Conservation (phyloP, 768 basidiomycete genomes). For the Stropharia rugosoannulata region DNA sequence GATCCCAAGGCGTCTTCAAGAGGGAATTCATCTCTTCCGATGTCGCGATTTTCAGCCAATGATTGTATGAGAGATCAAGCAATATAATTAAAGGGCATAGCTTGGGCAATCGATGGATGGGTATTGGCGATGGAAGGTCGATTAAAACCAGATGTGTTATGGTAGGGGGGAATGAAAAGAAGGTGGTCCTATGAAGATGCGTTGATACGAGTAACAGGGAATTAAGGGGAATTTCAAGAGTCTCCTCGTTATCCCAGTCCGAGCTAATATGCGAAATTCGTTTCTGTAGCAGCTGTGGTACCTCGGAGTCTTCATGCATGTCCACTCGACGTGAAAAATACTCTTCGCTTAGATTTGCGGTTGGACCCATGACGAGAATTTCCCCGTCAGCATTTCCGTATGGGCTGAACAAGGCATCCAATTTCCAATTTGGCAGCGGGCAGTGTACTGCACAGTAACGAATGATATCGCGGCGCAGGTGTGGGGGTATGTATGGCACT, state of each 20-base stretch:
- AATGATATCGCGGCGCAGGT: conserved; percentile 58
- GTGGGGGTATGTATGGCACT: conserved; percentile 51
- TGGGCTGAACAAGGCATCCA: conserved; percentile 49
- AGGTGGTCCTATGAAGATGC: conserved; percentile 38
- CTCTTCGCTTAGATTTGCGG: conserved; percentile 41
- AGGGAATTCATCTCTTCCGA: conserved; percentile 35
- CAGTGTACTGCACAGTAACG: conserved; percentile 56
- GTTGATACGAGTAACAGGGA: conserved; percentile 53
- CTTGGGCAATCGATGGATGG: conserved; percentile 56
- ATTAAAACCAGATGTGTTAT: conserved; percentile 63
- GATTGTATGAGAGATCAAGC: conserved; percentile 70
- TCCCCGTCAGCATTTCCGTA: conserved; percentile 62
- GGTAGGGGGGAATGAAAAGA: conserved; percentile 60
- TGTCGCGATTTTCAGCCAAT: conserved; percentile 33
- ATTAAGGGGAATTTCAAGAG: conserved; percentile 32
- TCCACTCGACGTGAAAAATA: conserved; percentile 28
- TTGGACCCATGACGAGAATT: conserved; percentile 60
- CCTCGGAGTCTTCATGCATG: neutral
- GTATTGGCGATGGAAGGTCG: conserved; percentile 43
- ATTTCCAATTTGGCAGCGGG: conserved; percentile 50
- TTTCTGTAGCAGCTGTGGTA: neutral
- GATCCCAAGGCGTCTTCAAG: conserved; percentile 56
- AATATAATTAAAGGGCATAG: conserved; percentile 61
- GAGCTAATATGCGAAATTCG: conserved; percentile 10
- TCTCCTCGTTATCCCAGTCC: conserved; percentile 50